A percentile compares a stretch with the other conserved stretches of the same genome.
These are phyloP conservation scores for Fusarium miscanthi DNA, from an alignment of 2,329 filamentous ascomycete genomes.

Conservation along the genomic window DNA sequence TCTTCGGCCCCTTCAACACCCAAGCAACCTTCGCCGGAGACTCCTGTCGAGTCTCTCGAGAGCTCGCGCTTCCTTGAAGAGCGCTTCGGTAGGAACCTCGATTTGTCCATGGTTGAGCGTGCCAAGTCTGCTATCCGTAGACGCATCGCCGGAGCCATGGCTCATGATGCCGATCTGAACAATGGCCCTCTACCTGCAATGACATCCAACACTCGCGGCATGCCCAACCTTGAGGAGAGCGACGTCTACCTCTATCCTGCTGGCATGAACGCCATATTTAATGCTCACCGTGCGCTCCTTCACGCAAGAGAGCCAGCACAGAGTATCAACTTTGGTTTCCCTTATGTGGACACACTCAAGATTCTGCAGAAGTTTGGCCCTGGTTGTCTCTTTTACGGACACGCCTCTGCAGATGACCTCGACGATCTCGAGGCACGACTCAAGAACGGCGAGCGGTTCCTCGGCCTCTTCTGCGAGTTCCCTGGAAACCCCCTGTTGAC, in stretches of 20 bases:
- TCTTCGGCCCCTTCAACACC: slow-evolving; percentile 15
- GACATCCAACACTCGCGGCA: slow-evolving; percentile 62
- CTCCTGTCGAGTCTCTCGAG: slow-evolving; percentile 65
- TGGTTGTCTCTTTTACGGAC: slow-evolving; percentile 88
- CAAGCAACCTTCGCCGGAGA: slow-evolving; percentile 33
- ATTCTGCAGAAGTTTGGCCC: slow-evolving; percentile 94
- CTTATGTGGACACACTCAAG: slow-evolving; percentile 96
- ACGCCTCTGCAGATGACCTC: slow-evolving; percentile 79
- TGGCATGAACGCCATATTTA: slow-evolving; percentile 97
- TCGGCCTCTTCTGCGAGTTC: slow-evolving; percentile 93
- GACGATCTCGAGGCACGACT: slow-evolving; percentile 84
- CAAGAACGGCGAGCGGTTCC: slow-evolving; percentile 76
- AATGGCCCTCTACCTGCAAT: slow-evolving; percentile 39
- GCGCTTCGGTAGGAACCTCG: slow-evolving; percentile 91
- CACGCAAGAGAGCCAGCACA: slow-evolving; percentile 71
- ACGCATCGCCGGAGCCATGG: slow-evolving; percentile 88
- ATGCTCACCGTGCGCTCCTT: slow-evolving; percentile 80
- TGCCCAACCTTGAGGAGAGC: slow-evolving; percentile 77
- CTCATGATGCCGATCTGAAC: slow-evolving; percentile 70
- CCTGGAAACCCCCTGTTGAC: slow-evolving; percentile 90
- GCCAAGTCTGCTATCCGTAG: slow-evolving; percentile 88
- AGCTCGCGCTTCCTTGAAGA: slow-evolving; percentile 89
- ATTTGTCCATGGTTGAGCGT: slow-evolving; percentile 79
- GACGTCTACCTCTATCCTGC: slow-evolving; percentile 91
- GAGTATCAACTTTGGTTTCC: slow-evolving; percentile 95